phyloP scores from a whole-genome alignment of 2,329 filamentous ascomycete genomes.

The Sordariomycetes sp. region DNA sequence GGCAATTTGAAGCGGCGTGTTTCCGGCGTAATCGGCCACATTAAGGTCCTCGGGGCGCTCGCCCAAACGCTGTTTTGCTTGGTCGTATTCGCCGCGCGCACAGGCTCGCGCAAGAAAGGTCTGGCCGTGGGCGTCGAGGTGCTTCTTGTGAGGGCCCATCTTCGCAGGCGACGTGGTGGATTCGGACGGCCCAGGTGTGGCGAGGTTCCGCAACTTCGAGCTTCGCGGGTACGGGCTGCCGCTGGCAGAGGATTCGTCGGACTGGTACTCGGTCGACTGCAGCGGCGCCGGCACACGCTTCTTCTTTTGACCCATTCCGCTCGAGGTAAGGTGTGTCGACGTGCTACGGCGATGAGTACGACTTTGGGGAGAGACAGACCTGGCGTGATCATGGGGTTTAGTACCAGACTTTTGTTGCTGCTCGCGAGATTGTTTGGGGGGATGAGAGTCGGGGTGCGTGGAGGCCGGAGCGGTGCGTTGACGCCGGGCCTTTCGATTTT shows the following conservation, averaged over 20 bases:
- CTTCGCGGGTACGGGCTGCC: conserved; percentile 45
- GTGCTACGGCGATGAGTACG: conserved; percentile 48
- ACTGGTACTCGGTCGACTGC: conserved; percentile 50
- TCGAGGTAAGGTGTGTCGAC: conserved; percentile 48
- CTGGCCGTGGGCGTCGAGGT: conserved; percentile 83
- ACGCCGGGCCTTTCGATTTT: conserved; percentile 38
- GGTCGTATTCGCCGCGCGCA: conserved; percentile 70
- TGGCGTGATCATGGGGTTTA: conserved; percentile 5
- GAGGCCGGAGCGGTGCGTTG: conserved; percentile 21
- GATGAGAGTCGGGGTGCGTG: conserved; percentile 5
- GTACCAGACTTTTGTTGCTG: background rate
- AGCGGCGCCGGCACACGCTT: conserved; percentile 47
- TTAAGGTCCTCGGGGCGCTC: conserved; percentile 83
- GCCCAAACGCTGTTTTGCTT: conserved; percentile 58
- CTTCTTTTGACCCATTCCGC: conserved; percentile 46
- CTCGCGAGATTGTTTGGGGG: conserved; percentile 3
- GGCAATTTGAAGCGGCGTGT: conserved; percentile 88
- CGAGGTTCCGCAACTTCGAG: conserved; percentile 41
- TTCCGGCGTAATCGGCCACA: conserved; percentile 85
- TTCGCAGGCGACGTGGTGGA: conserved; percentile 54
- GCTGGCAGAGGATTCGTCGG: conserved; percentile 51
- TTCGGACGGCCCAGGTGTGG: conserved; percentile 42
- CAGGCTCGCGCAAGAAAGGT: conserved; percentile 85
- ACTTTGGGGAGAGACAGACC: conserved; percentile 47
- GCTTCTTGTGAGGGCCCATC: conserved; percentile 64